These are phyloP conservation scores for Thraustochytrium sp. DNA, from an alignment of 352 stramenopile species.

Conservation along the genomic window DNA sequence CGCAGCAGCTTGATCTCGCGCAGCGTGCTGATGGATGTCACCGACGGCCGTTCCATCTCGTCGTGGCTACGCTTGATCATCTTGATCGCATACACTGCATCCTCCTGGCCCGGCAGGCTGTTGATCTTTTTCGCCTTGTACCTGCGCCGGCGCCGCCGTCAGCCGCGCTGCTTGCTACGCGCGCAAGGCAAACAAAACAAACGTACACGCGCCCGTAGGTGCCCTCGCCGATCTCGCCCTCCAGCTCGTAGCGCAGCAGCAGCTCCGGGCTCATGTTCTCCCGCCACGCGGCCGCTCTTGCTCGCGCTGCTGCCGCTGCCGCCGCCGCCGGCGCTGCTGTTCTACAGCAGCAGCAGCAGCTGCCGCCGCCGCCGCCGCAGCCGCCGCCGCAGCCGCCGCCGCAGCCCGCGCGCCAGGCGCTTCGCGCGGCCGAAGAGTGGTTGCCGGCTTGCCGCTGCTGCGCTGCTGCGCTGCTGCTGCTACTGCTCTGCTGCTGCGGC, in stretches of 20 bases:
- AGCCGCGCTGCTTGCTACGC: background rate
- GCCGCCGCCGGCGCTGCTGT: background rate
- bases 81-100: slow-evolving; percentile 44
- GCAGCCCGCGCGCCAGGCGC: too few species aligned
- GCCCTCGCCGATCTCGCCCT: slow-evolving; percentile 39
- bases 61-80: slow-evolving; percentile 36
- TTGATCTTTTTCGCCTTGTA: slow-evolving; percentile 28
- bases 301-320: background rate
- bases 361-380: too few species aligned
- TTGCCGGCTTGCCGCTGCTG: too few species aligned
- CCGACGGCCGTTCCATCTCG: slow-evolving; percentile 31
- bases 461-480: too few species aligned
- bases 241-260: slow-evolving; percentile 26
- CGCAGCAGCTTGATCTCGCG: slow-evolving; percentile 95
- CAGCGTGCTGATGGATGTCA: slow-evolving; percentile 59
- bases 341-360: too few species aligned
- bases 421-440: too few species aligned
- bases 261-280: slow-evolving; percentile 16
- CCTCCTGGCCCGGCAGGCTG: background rate
- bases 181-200: background rate
- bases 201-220: slow-evolving; percentile 46
- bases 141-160: background rate
- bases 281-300: background rate
- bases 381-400: too few species aligned
- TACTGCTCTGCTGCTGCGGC: too few species aligned